Evolutionary conservation across 2,329 filamentous ascomycete genomes (phyloP).

Genomic region (Arthrobotrys sphaeroides): DNA sequence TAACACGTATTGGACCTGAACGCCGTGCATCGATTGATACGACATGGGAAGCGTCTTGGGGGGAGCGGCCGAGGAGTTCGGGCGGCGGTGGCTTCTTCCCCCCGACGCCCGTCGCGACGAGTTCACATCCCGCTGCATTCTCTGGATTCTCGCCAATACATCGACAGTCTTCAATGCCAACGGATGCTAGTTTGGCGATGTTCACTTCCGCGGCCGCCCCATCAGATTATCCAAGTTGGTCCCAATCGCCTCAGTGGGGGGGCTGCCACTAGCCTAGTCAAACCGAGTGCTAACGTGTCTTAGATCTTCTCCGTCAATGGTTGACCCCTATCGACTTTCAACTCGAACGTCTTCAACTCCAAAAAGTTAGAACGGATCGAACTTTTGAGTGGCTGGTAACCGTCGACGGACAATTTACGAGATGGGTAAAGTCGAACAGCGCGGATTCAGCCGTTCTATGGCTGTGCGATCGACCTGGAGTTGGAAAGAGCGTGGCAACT

Average conservation of each 20-base stretch:
- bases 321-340: slow-evolving; percentile 50
- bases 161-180: slow-evolving; percentile 39
- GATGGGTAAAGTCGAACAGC: slow-evolving; percentile 38
- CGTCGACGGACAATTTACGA: slow-evolving; percentile 41
- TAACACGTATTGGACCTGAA: slow-evolving; percentile 35
- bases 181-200: slow-evolving; percentile 15
- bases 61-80: slow-evolving; percentile 49
- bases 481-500: slow-evolving; percentile 47
- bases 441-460: slow-evolving; percentile 41
- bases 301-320: slow-evolving; percentile 44
- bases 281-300: neutral
- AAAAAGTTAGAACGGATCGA: slow-evolving; percentile 27
- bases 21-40: slow-evolving; percentile 45
- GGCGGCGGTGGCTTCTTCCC: slow-evolving; percentile 29
- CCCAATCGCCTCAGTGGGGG: neutral
- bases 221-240: slow-evolving; percentile 39
- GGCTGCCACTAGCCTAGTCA: neutral
- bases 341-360: slow-evolving; percentile 48
- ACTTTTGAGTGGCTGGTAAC: slow-evolving; percentile 54
- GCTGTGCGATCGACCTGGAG: slow-evolving; percentile 49
- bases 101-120: slow-evolving; percentile 16
- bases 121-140: slow-evolving; percentile 1
- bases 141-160: slow-evolving; percentile 36
- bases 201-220: neutral
- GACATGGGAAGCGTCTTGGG: slow-evolving; percentile 45